phyloP scores from a whole-genome alignment of 495 filamentous ascomycete genomes.

The Melanomma pulvis-pyrius region DNA sequence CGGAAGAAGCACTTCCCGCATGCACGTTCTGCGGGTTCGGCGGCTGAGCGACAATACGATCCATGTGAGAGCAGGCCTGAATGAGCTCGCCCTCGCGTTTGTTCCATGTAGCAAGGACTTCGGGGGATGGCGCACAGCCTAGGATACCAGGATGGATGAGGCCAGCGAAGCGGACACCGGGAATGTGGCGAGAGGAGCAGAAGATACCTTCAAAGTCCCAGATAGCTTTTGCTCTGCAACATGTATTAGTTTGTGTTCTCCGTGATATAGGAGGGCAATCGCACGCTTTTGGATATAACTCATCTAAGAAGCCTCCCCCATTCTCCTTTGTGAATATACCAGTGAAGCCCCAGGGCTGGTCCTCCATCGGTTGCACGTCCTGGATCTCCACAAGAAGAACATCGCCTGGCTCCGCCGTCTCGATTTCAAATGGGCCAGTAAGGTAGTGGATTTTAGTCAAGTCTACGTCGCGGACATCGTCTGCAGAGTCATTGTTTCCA shows the following conservation, averaged over 20 bases:
- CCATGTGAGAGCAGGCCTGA: constrained; percentile 61
- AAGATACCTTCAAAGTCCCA: constrained; percentile 98
- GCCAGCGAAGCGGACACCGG: constrained; percentile 48
- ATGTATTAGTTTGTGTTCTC: neutral
- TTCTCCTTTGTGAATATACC: constrained; percentile 83
- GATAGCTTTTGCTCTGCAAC: constrained; percentile 79
- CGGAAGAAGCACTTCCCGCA: constrained; percentile 65
- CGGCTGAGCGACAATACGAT: constrained; percentile 78
- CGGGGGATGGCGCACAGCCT: constrained; percentile 80
- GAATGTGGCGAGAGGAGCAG: constrained; percentile 88
- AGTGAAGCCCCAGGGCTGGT: constrained; percentile 90
- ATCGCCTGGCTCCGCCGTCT: constrained; percentile 84
- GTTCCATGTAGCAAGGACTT: constrained; percentile 77
- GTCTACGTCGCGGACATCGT: constrained; percentile 85
- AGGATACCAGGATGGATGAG: constrained; percentile 94
- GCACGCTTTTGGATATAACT: constrained; percentile 71
- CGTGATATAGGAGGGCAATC: neutral
- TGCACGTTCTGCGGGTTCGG: constrained; percentile 73
- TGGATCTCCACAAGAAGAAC: constrained; percentile 90
- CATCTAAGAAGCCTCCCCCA: constrained; percentile 90
- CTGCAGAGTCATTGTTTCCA: constrained; percentile 82
- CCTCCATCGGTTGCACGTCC: constrained; percentile 88
- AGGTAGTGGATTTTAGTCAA: constrained; percentile 85
- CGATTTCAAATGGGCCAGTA: constrained; percentile 88
- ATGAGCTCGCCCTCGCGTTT: constrained; percentile 79